Evolutionary conservation across 306 rosid species (phyloP).

Genomic region (Cicer bijugum): DNA sequence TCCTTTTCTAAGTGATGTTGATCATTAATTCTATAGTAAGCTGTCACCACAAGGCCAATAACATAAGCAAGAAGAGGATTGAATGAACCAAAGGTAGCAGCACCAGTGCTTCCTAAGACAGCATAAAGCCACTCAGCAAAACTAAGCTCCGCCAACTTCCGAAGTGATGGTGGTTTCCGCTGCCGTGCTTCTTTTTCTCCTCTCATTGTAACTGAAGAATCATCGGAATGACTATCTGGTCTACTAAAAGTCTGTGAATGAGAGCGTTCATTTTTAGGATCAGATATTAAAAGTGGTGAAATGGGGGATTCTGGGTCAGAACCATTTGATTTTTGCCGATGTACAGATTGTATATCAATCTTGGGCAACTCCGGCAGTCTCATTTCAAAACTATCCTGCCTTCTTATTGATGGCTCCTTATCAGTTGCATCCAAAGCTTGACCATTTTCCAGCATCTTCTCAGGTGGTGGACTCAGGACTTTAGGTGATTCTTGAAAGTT

Average conservation of each 20-base stretch:
- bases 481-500: constrained; percentile 78
- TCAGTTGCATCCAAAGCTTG: constrained; percentile 66
- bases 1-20: constrained; percentile 55
- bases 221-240: constrained; percentile 80
- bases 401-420: constrained; percentile 82
- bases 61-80: constrained; percentile 98
- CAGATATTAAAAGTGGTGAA: constrained; percentile 91
- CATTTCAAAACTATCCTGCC: constrained; percentile 99
- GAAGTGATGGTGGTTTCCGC: constrained; percentile 77
- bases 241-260: constrained; percentile 97
- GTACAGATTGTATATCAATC: constrained; percentile 80
- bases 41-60: constrained; percentile 83
- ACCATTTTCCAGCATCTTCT: constrained; percentile 80
- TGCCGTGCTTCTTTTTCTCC: constrained; percentile 53
- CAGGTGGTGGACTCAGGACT: constrained; percentile 76
- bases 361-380: constrained; percentile 88
- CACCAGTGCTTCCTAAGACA: constrained; percentile 92
- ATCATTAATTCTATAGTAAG: constrained; percentile 62
- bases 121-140: constrained; percentile 96
- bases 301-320: constrained; percentile 97
- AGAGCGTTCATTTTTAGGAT: constrained; percentile 95
- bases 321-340: constrained; percentile 72
- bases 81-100: constrained; percentile 95
- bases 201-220: constrained; percentile 56
- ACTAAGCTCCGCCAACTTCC: constrained; percentile 90